Conservation (phyloP, 2,329 filamentous ascomycete genomes). For the Alternaria rosae region DNA sequence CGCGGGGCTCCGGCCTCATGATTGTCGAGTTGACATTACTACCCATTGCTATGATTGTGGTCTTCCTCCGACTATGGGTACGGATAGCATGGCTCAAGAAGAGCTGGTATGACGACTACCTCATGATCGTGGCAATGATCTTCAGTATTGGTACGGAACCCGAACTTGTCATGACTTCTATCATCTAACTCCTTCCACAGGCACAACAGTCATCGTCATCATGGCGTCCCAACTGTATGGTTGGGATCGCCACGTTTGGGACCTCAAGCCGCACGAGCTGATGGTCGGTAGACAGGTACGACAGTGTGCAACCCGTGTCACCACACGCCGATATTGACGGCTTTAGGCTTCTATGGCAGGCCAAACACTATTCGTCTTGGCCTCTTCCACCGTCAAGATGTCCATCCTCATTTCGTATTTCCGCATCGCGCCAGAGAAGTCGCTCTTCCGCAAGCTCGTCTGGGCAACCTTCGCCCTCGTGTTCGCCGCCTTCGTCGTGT, state of each 20-base stretch:
- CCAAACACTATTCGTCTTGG: slow-evolving; percentile 49
- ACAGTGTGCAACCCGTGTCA: slow-evolving; percentile 24
- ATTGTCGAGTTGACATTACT: slow-evolving; percentile 50
- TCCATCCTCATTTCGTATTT: slow-evolving; percentile 51
- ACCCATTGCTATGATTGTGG: slow-evolving; percentile 46
- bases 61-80: slow-evolving; percentile 46
- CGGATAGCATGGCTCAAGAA: slow-evolving; percentile 48
- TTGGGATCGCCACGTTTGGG: slow-evolving; percentile 51
- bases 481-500: slow-evolving; percentile 45
- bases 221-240: slow-evolving; percentile 47
- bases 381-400: slow-evolving; percentile 49
- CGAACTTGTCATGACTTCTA: background rate
- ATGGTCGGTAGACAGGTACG: slow-evolving; percentile 46
- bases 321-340: slow-evolving; percentile 28
- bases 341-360: slow-evolving; percentile 48
- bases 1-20: slow-evolving; percentile 52
- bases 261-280: slow-evolving; percentile 37
- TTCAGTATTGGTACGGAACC: slow-evolving; percentile 15
- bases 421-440: slow-evolving; percentile 49
- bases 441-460: slow-evolving; percentile 48
- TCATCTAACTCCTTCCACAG: background rate
- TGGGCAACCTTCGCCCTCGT: slow-evolving; percentile 48
- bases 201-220: slow-evolving; percentile 17
- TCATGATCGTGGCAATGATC: slow-evolving; percentile 49
- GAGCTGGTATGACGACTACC: slow-evolving; percentile 50